Evolutionary conservation across 768 basidiomycete genomes (phyloP).

Genomic region (Russula earlei): DNA sequence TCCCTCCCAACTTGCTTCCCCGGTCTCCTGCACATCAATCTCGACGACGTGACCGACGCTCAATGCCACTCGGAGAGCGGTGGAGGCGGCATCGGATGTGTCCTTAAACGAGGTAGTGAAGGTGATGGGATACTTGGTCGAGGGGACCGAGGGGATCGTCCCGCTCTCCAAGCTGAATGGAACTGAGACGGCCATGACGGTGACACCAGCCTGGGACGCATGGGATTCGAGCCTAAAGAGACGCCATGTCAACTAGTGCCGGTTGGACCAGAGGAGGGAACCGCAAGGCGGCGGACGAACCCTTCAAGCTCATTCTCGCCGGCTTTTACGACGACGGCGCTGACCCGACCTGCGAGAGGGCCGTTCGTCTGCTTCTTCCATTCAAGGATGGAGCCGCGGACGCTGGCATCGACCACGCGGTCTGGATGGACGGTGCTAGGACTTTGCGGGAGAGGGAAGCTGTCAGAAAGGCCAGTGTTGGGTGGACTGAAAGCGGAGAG

Average conservation of each 20-base stretch:
- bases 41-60: slow-evolving; percentile 55
- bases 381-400: slow-evolving; percentile 36
- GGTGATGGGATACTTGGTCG: slow-evolving; percentile 36
- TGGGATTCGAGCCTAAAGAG: slow-evolving; percentile 16
- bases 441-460: slow-evolving; percentile 58
- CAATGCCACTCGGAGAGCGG: slow-evolving; percentile 58
- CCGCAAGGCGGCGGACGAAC: slow-evolving; percentile 29
- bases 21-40: slow-evolving; percentile 52
- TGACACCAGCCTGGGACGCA: slow-evolving; percentile 10
- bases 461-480: slow-evolving; percentile 54
- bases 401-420: slow-evolving; percentile 58
- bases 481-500: slow-evolving; percentile 69
- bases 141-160: slow-evolving; percentile 30
- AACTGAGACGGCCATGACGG: slow-evolving; percentile 45
- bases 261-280: not conserved
- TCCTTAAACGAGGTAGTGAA: slow-evolving; percentile 49
- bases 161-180: slow-evolving; percentile 52
- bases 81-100: slow-evolving; percentile 39
- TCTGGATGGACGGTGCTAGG: slow-evolving; percentile 58
- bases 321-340: slow-evolving; percentile 39
- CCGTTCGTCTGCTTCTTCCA: slow-evolving; percentile 48
- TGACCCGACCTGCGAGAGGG: slow-evolving; percentile 35
- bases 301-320: slow-evolving; percentile 26
- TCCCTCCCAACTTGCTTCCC: slow-evolving; percentile 47
- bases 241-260: not conserved